Evolutionary conservation across 1,284 basidiomycete species (phyloP), one percentile per base, ranked within the genome.

Genomic region (Cutaneotrichosporon sp.): DNA sequence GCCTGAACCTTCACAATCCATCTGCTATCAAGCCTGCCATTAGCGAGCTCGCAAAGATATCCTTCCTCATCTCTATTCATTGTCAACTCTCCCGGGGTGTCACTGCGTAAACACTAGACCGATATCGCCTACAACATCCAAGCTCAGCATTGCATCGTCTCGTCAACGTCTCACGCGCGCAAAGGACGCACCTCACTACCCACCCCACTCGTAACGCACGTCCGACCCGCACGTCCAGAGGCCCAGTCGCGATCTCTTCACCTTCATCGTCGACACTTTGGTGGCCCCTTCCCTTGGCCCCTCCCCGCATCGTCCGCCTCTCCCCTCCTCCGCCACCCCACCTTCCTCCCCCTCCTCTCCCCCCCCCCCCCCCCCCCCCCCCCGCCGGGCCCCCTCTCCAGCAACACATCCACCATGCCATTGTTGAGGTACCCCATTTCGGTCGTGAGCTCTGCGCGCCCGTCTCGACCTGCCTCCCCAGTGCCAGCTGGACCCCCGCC

Each of bases 401-500:
- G 6, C 38, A 56, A 30, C 38, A 11, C 36, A 13, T 13, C 38
- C 55, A 42, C 38, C 22, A 56, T 56, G 55, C 55, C 55, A 21
- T 8, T 42, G 38, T 16, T 36, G 14, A 13, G 36, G 38, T 26
- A 56, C 26, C 38, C 38, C 13, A 16, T 18, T 4, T 56, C 53
- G 21, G 14, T 13, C 34, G n/a, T 38, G 21, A 40, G 36, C 55
- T 30, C 55, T 11, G 22, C 36, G 36, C 55, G 38, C 36, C n/a
- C 32, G 16, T 56, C 55, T 38, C 55, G 55, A 13, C 55, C 55
- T 4, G 11, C 38, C 13, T 56, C 55, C 11, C 55, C 51, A 51
- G 49, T 13, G 22, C 49, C 22, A 0, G 22, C 51, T 14, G 30
- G 30, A 53, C 31, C 31, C 18, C 51, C 31, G 18, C 7, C 31